Conservation (phyloP, 768 basidiomycete species). For the Mycena latifolia region DNA sequence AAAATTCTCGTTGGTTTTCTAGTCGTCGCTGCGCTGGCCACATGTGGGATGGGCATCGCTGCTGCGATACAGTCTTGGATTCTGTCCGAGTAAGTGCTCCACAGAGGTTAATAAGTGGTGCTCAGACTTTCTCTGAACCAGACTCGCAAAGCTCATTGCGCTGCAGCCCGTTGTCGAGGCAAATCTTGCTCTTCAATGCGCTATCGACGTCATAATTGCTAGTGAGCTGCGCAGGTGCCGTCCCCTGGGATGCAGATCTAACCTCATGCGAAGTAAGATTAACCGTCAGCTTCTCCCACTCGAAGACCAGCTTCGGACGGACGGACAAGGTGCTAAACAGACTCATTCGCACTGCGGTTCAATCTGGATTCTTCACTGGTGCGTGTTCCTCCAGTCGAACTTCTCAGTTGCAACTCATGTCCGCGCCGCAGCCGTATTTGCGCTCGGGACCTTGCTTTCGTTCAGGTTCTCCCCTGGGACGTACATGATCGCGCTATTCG, state of each 20-base stretch:
- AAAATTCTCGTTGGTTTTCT: slow-evolving; percentile 6
- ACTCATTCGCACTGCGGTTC: slow-evolving; percentile 14
- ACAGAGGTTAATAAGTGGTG: too few relatives aligned
- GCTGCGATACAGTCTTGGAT: slow-evolving; percentile 14
- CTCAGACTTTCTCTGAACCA: too few relatives aligned
- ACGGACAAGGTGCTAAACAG: slow-evolving; percentile 16
- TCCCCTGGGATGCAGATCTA: too few relatives aligned
- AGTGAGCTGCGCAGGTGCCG: background rate
- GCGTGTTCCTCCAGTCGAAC: background rate
- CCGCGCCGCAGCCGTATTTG: slow-evolving; percentile 17
- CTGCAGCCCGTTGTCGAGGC: slow-evolving; percentile 18
- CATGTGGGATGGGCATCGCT: too few relatives aligned
- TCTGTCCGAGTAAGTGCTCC: background rate
- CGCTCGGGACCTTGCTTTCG: too few relatives aligned
- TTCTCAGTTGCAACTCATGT: background rate
- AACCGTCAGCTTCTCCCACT: too few relatives aligned
- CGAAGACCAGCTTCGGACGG: slow-evolving; percentile 9
- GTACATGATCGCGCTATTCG: too few relatives aligned
- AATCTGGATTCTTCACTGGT: slow-evolving; percentile 21
- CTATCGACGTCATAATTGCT: slow-evolving; percentile 14
- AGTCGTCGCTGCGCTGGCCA: background rate
- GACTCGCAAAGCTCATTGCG: too few relatives aligned
- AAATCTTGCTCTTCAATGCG: slow-evolving; percentile 14
- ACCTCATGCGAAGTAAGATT: too few relatives aligned
- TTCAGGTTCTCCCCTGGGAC: too few relatives aligned